Percentiles rank a stretch among this genome's conserved stretches.
Evolutionary conservation across 1,284 basidiomycete species (phyloP).

Genomic region (Ustilago curta): DNA sequence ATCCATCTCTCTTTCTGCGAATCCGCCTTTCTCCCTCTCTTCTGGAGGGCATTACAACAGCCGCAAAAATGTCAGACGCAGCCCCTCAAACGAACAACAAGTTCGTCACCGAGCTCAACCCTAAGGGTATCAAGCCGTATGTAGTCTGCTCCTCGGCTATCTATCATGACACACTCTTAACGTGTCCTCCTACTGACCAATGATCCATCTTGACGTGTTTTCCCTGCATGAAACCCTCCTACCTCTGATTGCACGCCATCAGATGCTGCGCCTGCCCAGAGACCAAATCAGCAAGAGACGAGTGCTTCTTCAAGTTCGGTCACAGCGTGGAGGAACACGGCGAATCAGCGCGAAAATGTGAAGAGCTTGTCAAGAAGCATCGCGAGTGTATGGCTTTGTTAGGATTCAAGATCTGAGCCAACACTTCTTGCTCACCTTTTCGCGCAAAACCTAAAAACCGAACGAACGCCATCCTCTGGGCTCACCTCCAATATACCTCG

Average conservation of each 20-base stretch:
- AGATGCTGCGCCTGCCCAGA: slow-evolving; percentile 93
- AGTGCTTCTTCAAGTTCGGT: slow-evolving; percentile 83
- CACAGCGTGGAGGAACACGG: slow-evolving; percentile 74
- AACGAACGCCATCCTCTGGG: background rate
- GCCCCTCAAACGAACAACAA: slow-evolving; percentile 49
- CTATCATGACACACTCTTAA: background rate
- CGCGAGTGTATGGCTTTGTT: slow-evolving; percentile 86
- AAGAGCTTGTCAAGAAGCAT: slow-evolving; percentile 81
- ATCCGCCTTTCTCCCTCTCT: too few species aligned
- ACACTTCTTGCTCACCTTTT: background rate
- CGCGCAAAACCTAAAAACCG: too few species aligned
- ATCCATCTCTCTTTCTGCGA: background rate
- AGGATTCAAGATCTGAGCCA: slow-evolving; percentile 66
- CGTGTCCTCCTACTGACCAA: background rate
- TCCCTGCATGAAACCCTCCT: background rate
- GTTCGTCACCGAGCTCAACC: slow-evolving; percentile 75
- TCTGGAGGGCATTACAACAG: background rate
- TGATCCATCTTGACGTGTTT: slow-evolving; percentile 57
- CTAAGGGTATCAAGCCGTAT: slow-evolving; percentile 89
- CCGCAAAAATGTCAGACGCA: slow-evolving; percentile 32
- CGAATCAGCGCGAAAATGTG: slow-evolving; percentile 82
- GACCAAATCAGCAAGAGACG: slow-evolving; percentile 89
- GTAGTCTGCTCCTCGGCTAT: slow-evolving; percentile 68
- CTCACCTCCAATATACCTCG: slow-evolving; percentile 14
- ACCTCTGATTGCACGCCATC: background rate